Percentiles rank a stretch among this genome's conserved stretches.
Conservation (phyloP, 345 rosid species). For the Populus euphratica region DNA sequence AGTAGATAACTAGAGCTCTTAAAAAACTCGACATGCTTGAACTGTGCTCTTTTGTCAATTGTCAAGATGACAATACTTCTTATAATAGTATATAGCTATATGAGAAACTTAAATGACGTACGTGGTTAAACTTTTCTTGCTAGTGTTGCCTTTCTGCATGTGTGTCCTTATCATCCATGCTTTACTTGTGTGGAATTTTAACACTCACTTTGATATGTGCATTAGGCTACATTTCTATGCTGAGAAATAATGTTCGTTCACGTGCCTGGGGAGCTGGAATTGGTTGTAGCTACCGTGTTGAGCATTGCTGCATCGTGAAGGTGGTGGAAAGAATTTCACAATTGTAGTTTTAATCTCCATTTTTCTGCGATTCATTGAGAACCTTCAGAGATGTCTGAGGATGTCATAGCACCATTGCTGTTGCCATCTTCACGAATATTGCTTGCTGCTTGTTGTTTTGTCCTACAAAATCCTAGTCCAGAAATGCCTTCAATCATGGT, state of each 20-base stretch:
- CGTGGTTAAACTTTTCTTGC: neutral
- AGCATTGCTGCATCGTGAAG: conserved; percentile 97
- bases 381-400: neutral
- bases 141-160: neutral
- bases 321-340: conserved; percentile 34
- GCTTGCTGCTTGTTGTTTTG: neutral
- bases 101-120: neutral
- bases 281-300: conserved; percentile 91
- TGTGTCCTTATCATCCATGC: neutral
- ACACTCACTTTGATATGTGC: conserved; percentile 5
- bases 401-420: neutral
- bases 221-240: conserved; percentile 82
- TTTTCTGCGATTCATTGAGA: neutral
- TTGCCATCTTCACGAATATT: neutral
- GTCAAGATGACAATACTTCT: neutral
- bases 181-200: neutral
- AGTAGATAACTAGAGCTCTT: neutral
- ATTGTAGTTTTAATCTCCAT: neutral
- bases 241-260: conserved; percentile 96
- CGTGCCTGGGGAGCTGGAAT: conserved; percentile 99
- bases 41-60: neutral
- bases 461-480: neutral
- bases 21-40: neutral
- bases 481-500: neutral
- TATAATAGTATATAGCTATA: neutral